Conservation (phyloP, 1,284 basidiomycete genomes). For the Sporisorium iseilematis-ciliati region DNA sequence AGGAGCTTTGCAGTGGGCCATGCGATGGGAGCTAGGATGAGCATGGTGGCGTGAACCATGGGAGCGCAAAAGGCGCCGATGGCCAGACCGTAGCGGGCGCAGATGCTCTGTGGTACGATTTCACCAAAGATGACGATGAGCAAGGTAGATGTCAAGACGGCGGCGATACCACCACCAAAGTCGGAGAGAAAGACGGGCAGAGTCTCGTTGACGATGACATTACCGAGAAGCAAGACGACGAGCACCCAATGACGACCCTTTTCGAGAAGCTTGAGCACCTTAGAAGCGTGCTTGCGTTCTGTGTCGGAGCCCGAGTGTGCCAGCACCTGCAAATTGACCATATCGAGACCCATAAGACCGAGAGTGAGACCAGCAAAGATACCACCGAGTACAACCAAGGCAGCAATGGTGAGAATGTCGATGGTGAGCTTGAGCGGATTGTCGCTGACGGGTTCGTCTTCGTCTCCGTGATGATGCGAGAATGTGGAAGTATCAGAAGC, state of each 20-base stretch:
- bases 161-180: slow-evolving; percentile 65
- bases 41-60: slow-evolving; percentile 72
- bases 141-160: slow-evolving; percentile 64
- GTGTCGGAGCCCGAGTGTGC: slow-evolving; percentile 81
- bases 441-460: slow-evolving; percentile 43
- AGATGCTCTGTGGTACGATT: slow-evolving; percentile 73
- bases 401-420: slow-evolving; percentile 59
- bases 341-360: slow-evolving; percentile 93
- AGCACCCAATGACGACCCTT: slow-evolving; percentile 94
- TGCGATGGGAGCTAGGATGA: slow-evolving; percentile 71
- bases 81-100: slow-evolving; percentile 89
- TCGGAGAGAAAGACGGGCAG: slow-evolving; percentile 70
- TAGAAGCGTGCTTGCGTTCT: slow-evolving; percentile 71
- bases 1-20: slow-evolving; percentile 70
- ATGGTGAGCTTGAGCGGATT: slow-evolving; percentile 54
- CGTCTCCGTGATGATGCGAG: slow-evolving; percentile 24
- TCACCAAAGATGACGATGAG: slow-evolving; percentile 72
- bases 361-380: slow-evolving; percentile 79
- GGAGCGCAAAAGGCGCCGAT: slow-evolving; percentile 91
- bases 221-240: slow-evolving; percentile 82
- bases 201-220: slow-evolving; percentile 79
- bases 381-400: slow-evolving; percentile 70
- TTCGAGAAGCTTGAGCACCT: slow-evolving; percentile 76
- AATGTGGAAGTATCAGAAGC: background rate
- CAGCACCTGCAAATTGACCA: slow-evolving; percentile 88